phyloP scores from a whole-genome alignment of 1,284 basidiomycete species.

The Trichosporon sp. region DNA sequence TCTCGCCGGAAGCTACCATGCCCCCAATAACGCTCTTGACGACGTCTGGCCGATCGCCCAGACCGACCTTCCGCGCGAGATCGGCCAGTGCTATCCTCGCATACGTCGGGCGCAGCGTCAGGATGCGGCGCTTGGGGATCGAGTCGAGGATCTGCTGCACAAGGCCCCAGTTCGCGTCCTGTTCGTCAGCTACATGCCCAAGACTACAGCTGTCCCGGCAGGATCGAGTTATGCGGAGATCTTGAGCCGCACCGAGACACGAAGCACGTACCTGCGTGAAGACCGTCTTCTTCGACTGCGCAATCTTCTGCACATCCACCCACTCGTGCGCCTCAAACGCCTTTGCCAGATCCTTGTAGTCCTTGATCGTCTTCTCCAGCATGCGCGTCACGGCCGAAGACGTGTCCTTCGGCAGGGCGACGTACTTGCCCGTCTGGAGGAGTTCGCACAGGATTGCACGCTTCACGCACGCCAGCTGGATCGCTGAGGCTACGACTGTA shows the following conservation, averaged over 20 bases:
- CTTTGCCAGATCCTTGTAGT: conserved; percentile 35
- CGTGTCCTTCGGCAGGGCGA: conserved; percentile 32
- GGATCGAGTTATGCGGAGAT: too few relatives aligned
- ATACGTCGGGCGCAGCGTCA: conserved; percentile 30
- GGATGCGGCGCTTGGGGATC: conserved; percentile 29
- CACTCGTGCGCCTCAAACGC: conserved; percentile 32
- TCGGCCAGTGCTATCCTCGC: conserved; percentile 29
- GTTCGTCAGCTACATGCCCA: conserved; percentile 3
- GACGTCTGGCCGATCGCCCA: background rate
- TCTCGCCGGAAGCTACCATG: conserved; percentile 30
- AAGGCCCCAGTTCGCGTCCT: conserved; percentile 41
- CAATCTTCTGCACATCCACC: conserved; percentile 19
- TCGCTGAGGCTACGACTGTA: conserved; percentile 31
- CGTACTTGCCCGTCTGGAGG: conserved; percentile 27
- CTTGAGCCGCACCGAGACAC: too few relatives aligned
- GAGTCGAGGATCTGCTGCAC: conserved; percentile 29
- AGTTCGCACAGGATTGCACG: conserved; percentile 42
- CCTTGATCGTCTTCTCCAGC: conserved; percentile 27
- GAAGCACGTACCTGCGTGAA: conserved; percentile 6
- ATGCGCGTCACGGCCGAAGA: conserved; percentile 21
- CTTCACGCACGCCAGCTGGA: conserved; percentile 38
- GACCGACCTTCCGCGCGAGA: conserved; percentile 24
- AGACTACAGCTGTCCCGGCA: background rate
- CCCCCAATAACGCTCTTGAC: conserved; percentile 17
- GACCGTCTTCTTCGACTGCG: background rate